phyloP scores from a whole-genome alignment of 208 protist species.

The Acanthamoeba sp. region DNA sequence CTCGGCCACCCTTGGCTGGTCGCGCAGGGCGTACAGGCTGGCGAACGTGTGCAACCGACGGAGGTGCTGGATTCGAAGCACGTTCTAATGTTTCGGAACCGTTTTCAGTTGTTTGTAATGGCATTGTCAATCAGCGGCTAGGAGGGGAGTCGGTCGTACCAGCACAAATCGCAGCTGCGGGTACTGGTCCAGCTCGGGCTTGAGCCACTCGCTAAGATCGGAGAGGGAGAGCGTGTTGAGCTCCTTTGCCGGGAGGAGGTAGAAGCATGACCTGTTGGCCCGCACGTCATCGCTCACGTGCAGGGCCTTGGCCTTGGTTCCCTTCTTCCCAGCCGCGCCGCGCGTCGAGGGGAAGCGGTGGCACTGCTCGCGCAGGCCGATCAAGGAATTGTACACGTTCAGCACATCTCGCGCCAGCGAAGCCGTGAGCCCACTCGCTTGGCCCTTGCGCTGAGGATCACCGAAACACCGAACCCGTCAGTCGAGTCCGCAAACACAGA shows the following conservation, averaged over 20 bases:
- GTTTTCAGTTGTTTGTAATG: no score
- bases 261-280: conserved; percentile 48
- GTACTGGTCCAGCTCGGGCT: conserved; percentile 12
- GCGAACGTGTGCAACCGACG: conserved; percentile 52
- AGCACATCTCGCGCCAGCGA: conserved; percentile 6
- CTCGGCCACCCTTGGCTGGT: background rate
- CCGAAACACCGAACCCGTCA: background rate
- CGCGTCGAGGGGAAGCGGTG: conserved; percentile 57
- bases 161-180: background rate
- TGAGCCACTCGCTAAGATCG: background rate
- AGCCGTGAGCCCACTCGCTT: background rate
- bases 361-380: conserved; percentile 56
- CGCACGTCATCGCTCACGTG: conserved; percentile 52
- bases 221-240: background rate
- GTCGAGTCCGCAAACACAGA: background rate
- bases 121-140: no score
- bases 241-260: conserved; percentile 33
- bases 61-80: conserved; percentile 38
- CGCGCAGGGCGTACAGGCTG: conserved; percentile 59
- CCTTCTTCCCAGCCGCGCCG: background rate
- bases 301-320: conserved; percentile 5
- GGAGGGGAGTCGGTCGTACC: background rate
- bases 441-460: background rate
- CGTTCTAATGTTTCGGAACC: conserved; percentile 23
- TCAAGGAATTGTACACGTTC: conserved; percentile 35